Base-by-base conservation (phyloP, 805 yeast genomes). In the Candida easanensis region DNA sequence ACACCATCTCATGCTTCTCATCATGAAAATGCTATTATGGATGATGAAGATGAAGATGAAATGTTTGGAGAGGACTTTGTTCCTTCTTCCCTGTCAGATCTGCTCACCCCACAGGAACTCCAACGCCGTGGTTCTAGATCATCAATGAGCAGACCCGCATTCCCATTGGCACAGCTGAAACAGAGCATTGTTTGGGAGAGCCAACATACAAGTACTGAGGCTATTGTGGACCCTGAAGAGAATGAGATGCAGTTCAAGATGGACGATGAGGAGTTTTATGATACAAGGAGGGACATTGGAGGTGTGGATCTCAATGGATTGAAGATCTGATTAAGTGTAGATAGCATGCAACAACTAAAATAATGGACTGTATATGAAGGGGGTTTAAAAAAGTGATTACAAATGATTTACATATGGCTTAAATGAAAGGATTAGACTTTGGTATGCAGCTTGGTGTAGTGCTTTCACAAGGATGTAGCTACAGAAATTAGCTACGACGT, bases 41-140 rank as follows among this genome's bases (percentile, higher is more conserved):
- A 69, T 36, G 71, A 67, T 42, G 51, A 31, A 45, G 52, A 44
- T 9, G 43, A 45, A 15, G 45, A 41, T 4, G 33, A 43, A n/a
- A 46, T 54, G 45, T 64, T 62, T 57, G 86, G 77, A 36, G 90
- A 86, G 51, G 95, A 86, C 57, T 84, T 79, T 53, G 84, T 89
- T 4, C 97, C 97, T 1, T 80, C 83, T 5, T 78, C 90, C 22
- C 65, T 89, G 30, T 77, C 82, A n/a, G 96, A 88, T 51, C 67
- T 88, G 38, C 66, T 90, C 4, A 50, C 55, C 13, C 54, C 53
- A 8, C 55, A 54, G 20, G 96, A 89, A 58, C 63, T 84, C 17
- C 69, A 82, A 53, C 72, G 96, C 36, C 79, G 88, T 47, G 74
- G 71, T 39, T 81, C 89, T 10, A 70, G 88, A 45, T 73, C 79